phyloP scores from a whole-genome alignment of 345 rosid genomes.

The Sisymbrium irio region DNA sequence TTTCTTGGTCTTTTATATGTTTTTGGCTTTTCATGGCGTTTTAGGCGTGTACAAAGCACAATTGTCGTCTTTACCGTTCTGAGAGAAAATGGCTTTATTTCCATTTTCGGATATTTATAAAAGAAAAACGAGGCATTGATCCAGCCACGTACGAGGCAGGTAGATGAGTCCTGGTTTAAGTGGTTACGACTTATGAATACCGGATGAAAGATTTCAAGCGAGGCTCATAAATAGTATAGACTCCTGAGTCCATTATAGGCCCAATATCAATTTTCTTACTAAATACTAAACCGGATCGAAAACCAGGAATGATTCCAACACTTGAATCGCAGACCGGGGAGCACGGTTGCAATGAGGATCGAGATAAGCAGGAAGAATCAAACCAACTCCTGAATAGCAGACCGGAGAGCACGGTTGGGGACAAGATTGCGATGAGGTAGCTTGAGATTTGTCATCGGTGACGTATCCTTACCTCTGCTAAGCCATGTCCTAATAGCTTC shows the following conservation, averaged over 20 bases:
- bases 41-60: constrained; percentile 13
- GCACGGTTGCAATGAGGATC: no score
- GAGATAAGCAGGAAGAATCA: neutral
- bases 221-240: neutral
- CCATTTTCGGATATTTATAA: neutral
- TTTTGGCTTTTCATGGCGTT: constrained; percentile 26
- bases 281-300: constrained; percentile 30
- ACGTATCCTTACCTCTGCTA: constrained; percentile 44
- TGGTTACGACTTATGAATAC: neutral
- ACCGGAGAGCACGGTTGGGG: constrained; percentile 60
- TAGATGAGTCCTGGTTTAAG: neutral
- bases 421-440: constrained; percentile 43
- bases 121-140: neutral
- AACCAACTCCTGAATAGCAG: constrained; percentile 53
- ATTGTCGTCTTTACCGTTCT: constrained; percentile 19
- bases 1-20: constrained; percentile 13
- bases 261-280: neutral
- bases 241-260: neutral
- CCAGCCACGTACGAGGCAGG: constrained; percentile 6
- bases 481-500: constrained; percentile 55
- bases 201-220: neutral
- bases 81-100: neutral
- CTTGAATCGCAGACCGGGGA: constrained; percentile 60
- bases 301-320: constrained; percentile 9
- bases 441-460: constrained; percentile 51